phyloP scores from a whole-genome alignment of 768 basidiomycete species.

The Rhodocollybia butyracea region DNA sequence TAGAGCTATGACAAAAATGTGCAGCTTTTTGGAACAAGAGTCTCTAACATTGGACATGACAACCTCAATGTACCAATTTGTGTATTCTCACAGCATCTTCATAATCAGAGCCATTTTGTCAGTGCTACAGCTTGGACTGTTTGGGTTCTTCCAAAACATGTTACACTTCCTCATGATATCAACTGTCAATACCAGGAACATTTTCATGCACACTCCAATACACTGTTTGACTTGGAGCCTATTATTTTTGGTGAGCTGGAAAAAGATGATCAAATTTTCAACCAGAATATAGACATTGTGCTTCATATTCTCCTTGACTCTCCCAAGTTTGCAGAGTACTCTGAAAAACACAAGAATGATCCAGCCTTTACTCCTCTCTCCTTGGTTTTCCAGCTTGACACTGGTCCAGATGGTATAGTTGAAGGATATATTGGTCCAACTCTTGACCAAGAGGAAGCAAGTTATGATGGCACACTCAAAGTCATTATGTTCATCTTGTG shows the following conservation, averaged over 20 bases:
- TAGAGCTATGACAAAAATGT: no score
- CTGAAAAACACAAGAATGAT: background rate
- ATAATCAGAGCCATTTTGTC: slow-evolving; percentile 21
- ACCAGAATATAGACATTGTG: background rate
- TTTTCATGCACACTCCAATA: background rate
- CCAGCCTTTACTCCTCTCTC: slow-evolving; percentile 7
- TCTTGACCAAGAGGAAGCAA: slow-evolving; percentile 14
- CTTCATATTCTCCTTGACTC: background rate
- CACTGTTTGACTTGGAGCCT: background rate
- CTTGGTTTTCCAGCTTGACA: slow-evolving; percentile 12
- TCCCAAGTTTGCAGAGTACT: background rate
- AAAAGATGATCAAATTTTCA: background rate
- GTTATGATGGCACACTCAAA: background rate
- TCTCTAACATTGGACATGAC: slow-evolving; percentile 17
- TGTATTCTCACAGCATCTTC: slow-evolving; percentile 20
- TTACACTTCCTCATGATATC: slow-evolving; percentile 1
- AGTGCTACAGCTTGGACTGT: slow-evolving; percentile 21
- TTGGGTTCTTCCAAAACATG: slow-evolving; percentile 13
- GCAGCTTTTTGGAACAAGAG: no score
- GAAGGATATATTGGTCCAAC: slow-evolving; percentile 16
- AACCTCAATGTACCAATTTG: slow-evolving; percentile 19
- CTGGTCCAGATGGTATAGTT: slow-evolving; percentile 8
- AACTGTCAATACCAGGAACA: slow-evolving; percentile 10
- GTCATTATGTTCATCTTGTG: background rate
- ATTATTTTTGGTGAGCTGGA: background rate